Evolutionary conservation across 2,329 filamentous ascomycete species (phyloP).

Genomic region (Aureobasidium sp.): DNA sequence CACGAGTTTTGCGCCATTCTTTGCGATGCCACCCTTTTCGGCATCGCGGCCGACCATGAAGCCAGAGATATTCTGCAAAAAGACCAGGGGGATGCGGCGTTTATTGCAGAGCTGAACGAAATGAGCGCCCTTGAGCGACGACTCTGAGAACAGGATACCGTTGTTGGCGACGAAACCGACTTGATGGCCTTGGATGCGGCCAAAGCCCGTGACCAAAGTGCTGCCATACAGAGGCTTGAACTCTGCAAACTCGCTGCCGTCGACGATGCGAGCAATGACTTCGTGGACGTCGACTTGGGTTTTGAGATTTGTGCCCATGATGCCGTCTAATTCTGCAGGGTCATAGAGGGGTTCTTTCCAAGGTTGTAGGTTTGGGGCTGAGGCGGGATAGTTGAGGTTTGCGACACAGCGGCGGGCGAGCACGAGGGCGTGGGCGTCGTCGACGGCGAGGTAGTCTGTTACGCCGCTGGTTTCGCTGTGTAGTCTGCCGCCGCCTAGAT

Average conservation of each 20-base stretch:
- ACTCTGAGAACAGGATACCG: slow-evolving; percentile 86
- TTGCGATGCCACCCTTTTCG: slow-evolving; percentile 91
- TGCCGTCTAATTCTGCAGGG: slow-evolving; percentile 72
- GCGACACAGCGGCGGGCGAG: slow-evolving; percentile 75
- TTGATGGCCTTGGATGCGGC: slow-evolving; percentile 77
- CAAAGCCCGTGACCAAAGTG: slow-evolving; percentile 88
- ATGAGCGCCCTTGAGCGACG: slow-evolving; percentile 87
- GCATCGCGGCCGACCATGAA: slow-evolving; percentile 97
- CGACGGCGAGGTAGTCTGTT: slow-evolving; percentile 88
- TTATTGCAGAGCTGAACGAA: slow-evolving; percentile 94
- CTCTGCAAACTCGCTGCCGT: slow-evolving; percentile 82
- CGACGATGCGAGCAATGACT: slow-evolving; percentile 86
- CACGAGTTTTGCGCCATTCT: slow-evolving; percentile 95
- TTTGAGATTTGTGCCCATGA: slow-evolving; percentile 83
- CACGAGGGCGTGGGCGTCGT: slow-evolving; percentile 85
- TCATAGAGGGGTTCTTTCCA: slow-evolving; percentile 75
- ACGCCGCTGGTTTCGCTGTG: slow-evolving; percentile 89
- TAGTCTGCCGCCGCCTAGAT: slow-evolving; percentile 81
- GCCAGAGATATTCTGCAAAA: slow-evolving; percentile 92
- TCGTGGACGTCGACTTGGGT: slow-evolving; percentile 81
- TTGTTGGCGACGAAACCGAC: slow-evolving; percentile 95
- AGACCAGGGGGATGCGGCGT: slow-evolving; percentile 80
- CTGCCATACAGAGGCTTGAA: slow-evolving; percentile 90
- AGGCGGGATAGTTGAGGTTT: slow-evolving; percentile 79
- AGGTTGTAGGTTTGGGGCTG: slow-evolving; percentile 27